phyloP scores from a whole-genome alignment of 2,329 filamentous ascomycete genomes.

The Pseudopyrenochaeta lycopersici region DNA sequence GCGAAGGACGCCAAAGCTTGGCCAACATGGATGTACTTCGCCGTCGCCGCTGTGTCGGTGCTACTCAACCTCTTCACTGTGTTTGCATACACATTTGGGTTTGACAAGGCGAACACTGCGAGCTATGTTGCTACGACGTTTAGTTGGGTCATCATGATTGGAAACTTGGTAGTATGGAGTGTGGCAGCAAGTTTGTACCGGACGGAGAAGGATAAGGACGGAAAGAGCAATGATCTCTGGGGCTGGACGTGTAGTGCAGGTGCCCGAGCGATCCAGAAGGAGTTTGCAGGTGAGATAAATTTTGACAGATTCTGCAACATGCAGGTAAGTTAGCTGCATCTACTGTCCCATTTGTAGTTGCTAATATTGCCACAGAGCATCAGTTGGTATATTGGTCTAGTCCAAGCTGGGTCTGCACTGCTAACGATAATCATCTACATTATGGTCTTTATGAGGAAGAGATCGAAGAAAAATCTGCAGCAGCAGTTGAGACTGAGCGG shows the following conservation, averaged over 20 bases:
- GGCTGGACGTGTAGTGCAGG: constrained; percentile 51
- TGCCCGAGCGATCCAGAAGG: constrained; percentile 48
- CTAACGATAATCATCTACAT: constrained; percentile 42
- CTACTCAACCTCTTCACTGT: constrained; percentile 48
- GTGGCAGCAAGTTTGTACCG: constrained; percentile 47
- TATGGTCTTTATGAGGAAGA: constrained; percentile 34
- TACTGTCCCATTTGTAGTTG: neutral
- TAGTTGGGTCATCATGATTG: constrained; percentile 36
- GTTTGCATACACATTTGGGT: constrained; percentile 41
- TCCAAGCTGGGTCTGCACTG: constrained; percentile 40
- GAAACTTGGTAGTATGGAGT: constrained; percentile 50
- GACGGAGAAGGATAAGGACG: constrained; percentile 45
- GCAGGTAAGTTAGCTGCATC: constrained; percentile 35
- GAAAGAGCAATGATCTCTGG: constrained; percentile 52
- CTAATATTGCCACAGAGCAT: constrained; percentile 32
- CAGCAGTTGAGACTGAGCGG: constrained; percentile 1
- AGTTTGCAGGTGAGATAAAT: constrained; percentile 47
- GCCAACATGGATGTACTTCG: constrained; percentile 54
- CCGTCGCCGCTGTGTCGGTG: constrained; percentile 38
- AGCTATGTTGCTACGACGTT: constrained; percentile 39
- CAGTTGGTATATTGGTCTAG: constrained; percentile 48
- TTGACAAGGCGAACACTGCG: constrained; percentile 45
- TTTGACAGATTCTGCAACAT: constrained; percentile 48
- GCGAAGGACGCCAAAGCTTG: constrained; percentile 46
- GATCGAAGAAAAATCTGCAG: constrained; percentile 41